Evolutionary conservation across 2,329 filamentous ascomycete genomes (phyloP), one percentile per base, ranked within the genome.

Genomic region (Colletotrichum chrysophilum): DNA sequence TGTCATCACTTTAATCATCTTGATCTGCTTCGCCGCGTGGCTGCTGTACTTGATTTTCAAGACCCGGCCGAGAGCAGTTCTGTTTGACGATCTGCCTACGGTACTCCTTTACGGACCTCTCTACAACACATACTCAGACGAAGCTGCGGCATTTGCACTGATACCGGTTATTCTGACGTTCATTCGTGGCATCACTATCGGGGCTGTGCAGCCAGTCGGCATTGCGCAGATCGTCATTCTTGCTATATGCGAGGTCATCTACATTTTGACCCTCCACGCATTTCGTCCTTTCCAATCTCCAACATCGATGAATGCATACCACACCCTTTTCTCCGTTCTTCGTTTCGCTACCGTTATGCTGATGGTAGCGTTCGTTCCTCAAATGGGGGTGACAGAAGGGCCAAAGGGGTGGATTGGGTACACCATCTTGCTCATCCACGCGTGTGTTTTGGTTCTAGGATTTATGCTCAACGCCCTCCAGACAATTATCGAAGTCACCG

Each of bases 291-390:
- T 97, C 81, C 93, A 96, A 76, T 93, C 93, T 3, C 93, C 96
- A 26, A 98, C 97, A 0, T 98, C 96, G 32, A 99, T 99, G 97
- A 98, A 98, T 82, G 92, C 95, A 12, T 98, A 98, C 79, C 96
- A 98, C 80, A 95, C 94, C 3, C 92, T 96, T 77, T 98, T 98
- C 84, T 92, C 96, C 1, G 86, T 90, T 3, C 87, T 98, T 16
- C 93, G 97, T 38, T 93, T 98, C 36, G 85, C 95, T 64, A 94
- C 94, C 0, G 90, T 96, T 62, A 87, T 96, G 70, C 86, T 96
- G 70, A 95, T 94, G 88, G 91, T 96, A 38, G 89, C 96, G 2
- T 99, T 99, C 83, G 92, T 96, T 14, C 95, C 96, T 2, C 94
- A 94, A 1, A 89, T 99, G 4, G 93, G 92, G 26, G 93, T 98